Evolutionary conservation across 1,139 yeast genomes (phyloP).

Genomic region (Candida sp.): DNA sequence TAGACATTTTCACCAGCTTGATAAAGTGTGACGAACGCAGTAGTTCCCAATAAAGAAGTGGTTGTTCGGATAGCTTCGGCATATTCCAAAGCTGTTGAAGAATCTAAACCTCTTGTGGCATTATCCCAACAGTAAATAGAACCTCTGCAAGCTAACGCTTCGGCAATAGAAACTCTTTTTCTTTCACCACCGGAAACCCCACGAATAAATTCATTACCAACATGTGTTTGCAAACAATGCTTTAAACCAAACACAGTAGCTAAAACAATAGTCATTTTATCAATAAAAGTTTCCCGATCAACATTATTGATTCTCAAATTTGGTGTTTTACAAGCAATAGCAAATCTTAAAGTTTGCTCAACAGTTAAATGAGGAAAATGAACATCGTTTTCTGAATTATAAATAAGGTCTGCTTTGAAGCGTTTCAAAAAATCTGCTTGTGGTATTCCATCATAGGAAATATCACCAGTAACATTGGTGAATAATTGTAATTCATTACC

Average conservation of each 20-base stretch:
- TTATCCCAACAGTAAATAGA: slow-evolving; percentile 58
- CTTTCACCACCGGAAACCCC: slow-evolving; percentile 46
- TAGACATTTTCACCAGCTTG: slow-evolving; percentile 82
- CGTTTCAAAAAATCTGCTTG: slow-evolving; percentile 44
- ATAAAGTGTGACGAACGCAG: slow-evolving; percentile 75
- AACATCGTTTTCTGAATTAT: slow-evolving; percentile 50
- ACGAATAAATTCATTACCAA: slow-evolving; percentile 35
- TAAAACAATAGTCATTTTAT: slow-evolving; percentile 38
- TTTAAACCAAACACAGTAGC: slow-evolving; percentile 40
- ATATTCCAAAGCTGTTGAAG: slow-evolving; percentile 68
- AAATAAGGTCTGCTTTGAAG: slow-evolving; percentile 49
- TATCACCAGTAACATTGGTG: slow-evolving; percentile 21
- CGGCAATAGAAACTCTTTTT: slow-evolving; percentile 44
- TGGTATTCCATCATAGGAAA: slow-evolving; percentile 48
- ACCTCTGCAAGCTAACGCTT: slow-evolving; percentile 34
- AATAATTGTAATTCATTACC: slow-evolving; percentile 33
- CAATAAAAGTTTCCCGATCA: slow-evolving; percentile 35
- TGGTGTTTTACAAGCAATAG: slow-evolving; percentile 40
- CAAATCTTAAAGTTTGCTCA: slow-evolving; percentile 47
- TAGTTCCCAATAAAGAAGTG: slow-evolving; percentile 55
- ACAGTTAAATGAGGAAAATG: slow-evolving; percentile 54
- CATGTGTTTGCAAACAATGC: slow-evolving; percentile 31
- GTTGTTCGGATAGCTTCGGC: slow-evolving; percentile 63
- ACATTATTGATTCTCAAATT: slow-evolving; percentile 31
- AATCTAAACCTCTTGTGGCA: slow-evolving; percentile 59